Base-by-base conservation (phyloP, 2,329 filamentous ascomycete species). In the Trichoderma asperellum region DNA sequence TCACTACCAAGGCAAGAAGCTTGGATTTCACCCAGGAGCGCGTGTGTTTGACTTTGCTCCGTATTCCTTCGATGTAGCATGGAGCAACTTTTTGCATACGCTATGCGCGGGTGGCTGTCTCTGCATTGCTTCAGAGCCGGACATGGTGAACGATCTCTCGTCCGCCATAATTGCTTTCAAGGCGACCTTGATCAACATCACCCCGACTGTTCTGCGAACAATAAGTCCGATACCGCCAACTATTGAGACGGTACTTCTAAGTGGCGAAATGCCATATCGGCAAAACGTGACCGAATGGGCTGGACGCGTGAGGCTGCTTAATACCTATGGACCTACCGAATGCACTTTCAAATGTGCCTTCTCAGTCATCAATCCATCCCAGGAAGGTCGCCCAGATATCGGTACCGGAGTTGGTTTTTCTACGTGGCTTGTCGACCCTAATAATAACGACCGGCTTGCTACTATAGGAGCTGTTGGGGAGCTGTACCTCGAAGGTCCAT, bases 31-130 rank as follows among this genome's bases (percentile, higher is more conserved):
- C 8, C 32, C 35, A 10, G 49, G 67, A 14, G 67, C 73, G 4
- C 64, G 75, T 7, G 72, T 74, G 2, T 73, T 73, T 16, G 73
- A 75, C 64, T 76, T 73, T 64, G 72, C 73, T 18, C 72, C 73
- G 29, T 75, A 71, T 61, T 69, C 68, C 18, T 76, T 72, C 43
- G 74, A 75, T 47, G 71, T 71, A 0, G 65, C 71, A 5, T 72
- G 71, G 69, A 68, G 67, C 24, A 74, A 76, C 16, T 61, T 73
- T 34, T 57, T 76, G 7, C 65, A 69, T 35, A 66, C 74, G 0
- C 66, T 73, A 32, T 70, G 68, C 21, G 64, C 57, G 11, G 74
- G 74, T 35, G 74, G 60, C 4, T 73, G 71, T 29, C 56, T 75
- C 1, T 75, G 74, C 27, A 70, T 74, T 40, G 72, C 74, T 7